These are phyloP conservation scores for Paratinospora sagittata DNA, from an alignment of 164 flowering plant species.

Conservation along the genomic window DNA sequence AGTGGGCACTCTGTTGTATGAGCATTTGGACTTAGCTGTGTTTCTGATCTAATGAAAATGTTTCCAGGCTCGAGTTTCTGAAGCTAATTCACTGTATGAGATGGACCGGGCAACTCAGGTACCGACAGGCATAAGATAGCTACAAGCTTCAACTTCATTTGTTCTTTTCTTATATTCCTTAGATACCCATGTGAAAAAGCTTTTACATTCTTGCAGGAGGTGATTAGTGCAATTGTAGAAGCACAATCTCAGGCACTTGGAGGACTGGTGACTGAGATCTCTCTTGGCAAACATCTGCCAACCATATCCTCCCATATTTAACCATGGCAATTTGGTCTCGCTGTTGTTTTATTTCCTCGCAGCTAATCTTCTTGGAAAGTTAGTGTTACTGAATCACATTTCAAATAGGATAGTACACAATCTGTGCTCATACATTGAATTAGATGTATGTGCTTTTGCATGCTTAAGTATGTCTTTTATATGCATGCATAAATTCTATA, in stretches of 20 bases:
- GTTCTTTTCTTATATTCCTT: background rate
- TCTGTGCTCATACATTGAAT: background rate
- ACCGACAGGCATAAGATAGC: background rate
- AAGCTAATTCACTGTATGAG: slow-evolving; percentile 84
- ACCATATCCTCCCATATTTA: slow-evolving; percentile 25
- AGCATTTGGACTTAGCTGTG: background rate
- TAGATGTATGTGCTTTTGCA: background rate
- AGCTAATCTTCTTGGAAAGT: background rate
- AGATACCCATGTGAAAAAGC: background rate
- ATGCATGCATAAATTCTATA: no score
- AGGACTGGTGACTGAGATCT: slow-evolving; percentile 55
- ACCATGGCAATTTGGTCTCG: background rate
- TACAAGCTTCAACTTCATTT: background rate
- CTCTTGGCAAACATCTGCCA: slow-evolving; percentile 54
- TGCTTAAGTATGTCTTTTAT: background rate
- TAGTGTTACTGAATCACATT: background rate
- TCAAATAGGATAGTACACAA: background rate
- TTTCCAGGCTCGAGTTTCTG: slow-evolving; percentile 39
- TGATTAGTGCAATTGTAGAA: slow-evolving; percentile 65
- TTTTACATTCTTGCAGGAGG: slow-evolving; percentile 38
- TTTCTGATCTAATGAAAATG: slow-evolving; percentile 1
- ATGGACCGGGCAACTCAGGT: slow-evolving; percentile 85
- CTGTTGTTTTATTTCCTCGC: background rate
- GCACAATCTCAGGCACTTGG: slow-evolving; percentile 74
- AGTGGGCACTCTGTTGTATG: background rate